Conservation (phyloP, 257 asterid genomes). For the Solanum neorickii region DNA sequence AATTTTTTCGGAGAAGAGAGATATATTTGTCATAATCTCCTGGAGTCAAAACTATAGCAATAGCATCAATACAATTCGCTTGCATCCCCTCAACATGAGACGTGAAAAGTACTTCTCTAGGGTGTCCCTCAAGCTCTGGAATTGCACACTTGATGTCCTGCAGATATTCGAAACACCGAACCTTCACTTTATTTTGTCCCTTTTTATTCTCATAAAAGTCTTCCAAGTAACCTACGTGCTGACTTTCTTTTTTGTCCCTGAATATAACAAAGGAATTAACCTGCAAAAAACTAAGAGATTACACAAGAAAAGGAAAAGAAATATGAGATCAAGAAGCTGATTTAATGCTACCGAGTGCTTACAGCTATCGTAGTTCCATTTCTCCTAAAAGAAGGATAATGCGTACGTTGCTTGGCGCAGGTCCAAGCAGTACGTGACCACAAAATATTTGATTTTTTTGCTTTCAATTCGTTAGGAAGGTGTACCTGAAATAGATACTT, state of each 20-base stretch:
- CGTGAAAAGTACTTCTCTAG: conserved; percentile 44
- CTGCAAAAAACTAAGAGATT: conserved; percentile 16
- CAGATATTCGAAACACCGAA: conserved; percentile 21
- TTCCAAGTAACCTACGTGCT: conserved; percentile 38
- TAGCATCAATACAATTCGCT: conserved; percentile 23
- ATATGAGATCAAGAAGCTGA: not conserved
- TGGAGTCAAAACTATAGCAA: conserved; percentile 37
- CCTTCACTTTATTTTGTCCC: conserved; percentile 29
- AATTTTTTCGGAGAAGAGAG: not conserved
- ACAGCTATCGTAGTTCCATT: conserved; percentile 28
- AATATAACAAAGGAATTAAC: conserved; percentile 34
- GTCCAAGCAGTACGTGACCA: conserved; percentile 46
- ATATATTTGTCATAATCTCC: conserved; percentile 28
- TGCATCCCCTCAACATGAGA: conserved; percentile 20
- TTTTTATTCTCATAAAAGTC: conserved; percentile 44
- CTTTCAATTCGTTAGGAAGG: conserved; percentile 5
- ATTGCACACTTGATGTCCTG: conserved; percentile 22
- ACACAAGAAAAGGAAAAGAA: not conserved
- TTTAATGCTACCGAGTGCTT: conserved; percentile 3
- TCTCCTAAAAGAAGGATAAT: conserved; percentile 35
- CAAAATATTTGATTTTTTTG: conserved; percentile 11
- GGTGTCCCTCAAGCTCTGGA: conserved; percentile 16
- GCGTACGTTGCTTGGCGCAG: conserved; percentile 38
- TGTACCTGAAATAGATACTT: conserved; percentile 10
- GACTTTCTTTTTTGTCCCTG: conserved; percentile 11